Base-by-base conservation (phyloP, 1,284 basidiomycete species). In the Entoloma clypeatum region DNA sequence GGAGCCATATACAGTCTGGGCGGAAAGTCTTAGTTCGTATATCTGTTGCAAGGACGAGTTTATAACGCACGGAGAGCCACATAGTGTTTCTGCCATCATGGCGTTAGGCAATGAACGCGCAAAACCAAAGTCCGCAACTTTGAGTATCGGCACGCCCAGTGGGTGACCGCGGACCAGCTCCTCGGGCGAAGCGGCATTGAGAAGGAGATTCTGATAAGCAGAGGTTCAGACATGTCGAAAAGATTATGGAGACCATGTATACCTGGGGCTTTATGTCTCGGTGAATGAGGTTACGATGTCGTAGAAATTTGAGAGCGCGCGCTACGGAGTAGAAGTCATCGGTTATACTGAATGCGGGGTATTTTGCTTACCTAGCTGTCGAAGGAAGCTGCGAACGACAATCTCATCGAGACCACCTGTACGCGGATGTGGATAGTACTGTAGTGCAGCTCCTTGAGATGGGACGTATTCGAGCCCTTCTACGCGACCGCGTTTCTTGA, bases 121-220 rank as follows among this genome's bases (percentile, higher is more conserved):
- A 56, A 99, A 99, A 0, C 95, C 95, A 62, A 99, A 99, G 64
- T 99, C 95, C 17, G 95, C 96, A 4, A 97, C 82, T 64, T 96
- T 95, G 52, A 97, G 79, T n/a, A 96, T 79, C 0, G 93, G 93
- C 0, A 96, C 87, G 10, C 94, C 93, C 1, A 86, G 63, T 0
- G 93, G 92, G 62, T 98, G 92, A 1, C 94, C 93, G 36, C 84
- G 77, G 0, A 77, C 78, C 8, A 92, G 68, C 54, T 95, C 92
- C 35, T 82, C 78, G 1, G 79, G 72, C 0, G 86, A 76, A 0
- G 94, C 81, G 0, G 93, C 91, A 48, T 86, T 92, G 5, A 98
- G 70, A 0, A 98, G 77, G 0, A 99, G 73, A 61, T 98, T 97
- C 83, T 94, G 53, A 1, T 47, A 51, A 41, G 41, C 5, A 25